These are phyloP conservation scores for Paxillus rubicundulus DNA, from an alignment of 768 basidiomycete species.

Conservation along the genomic window DNA sequence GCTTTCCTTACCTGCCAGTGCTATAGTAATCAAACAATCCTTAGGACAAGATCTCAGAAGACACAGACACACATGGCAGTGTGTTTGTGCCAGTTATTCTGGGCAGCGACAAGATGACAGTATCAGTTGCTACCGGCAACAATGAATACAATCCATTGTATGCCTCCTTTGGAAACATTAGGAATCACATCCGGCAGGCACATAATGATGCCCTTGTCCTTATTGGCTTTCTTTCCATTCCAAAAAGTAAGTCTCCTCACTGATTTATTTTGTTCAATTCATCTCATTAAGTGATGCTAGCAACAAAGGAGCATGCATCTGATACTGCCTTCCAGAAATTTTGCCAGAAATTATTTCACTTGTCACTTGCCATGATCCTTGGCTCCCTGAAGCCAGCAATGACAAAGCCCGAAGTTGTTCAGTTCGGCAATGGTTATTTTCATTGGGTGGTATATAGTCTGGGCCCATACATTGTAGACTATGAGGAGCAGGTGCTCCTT, in stretches of 20 bases:
- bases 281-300: background rate
- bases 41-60: slow-evolving; percentile 12
- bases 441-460: slow-evolving; percentile 31
- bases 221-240: slow-evolving; percentile 32
- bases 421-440: slow-evolving; percentile 33
- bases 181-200: background rate
- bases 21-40: too few relatives aligned
- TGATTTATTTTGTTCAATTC: background rate
- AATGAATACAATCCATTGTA: slow-evolving; percentile 10
- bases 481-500: slow-evolving; percentile 37
- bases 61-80: slow-evolving; percentile 3
- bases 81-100: slow-evolving; percentile 10
- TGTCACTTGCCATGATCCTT: slow-evolving; percentile 28
- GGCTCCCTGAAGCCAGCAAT: slow-evolving; percentile 24
- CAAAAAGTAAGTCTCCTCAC: slow-evolving; percentile 24
- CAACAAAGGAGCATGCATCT: slow-evolving; percentile 10
- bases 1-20: too few relatives aligned
- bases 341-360: slow-evolving; percentile 30
- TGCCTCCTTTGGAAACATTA: slow-evolving; percentile 8
- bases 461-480: slow-evolving; percentile 40
- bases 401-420: slow-evolving; percentile 22
- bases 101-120: slow-evolving; percentile 11
- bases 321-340: slow-evolving; percentile 26
- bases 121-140: slow-evolving; percentile 10
- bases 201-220: slow-evolving; percentile 12